Evolutionary conservation across 1,139 yeast genomes (phyloP).

Genomic region (Nadsonia commutata): DNA sequence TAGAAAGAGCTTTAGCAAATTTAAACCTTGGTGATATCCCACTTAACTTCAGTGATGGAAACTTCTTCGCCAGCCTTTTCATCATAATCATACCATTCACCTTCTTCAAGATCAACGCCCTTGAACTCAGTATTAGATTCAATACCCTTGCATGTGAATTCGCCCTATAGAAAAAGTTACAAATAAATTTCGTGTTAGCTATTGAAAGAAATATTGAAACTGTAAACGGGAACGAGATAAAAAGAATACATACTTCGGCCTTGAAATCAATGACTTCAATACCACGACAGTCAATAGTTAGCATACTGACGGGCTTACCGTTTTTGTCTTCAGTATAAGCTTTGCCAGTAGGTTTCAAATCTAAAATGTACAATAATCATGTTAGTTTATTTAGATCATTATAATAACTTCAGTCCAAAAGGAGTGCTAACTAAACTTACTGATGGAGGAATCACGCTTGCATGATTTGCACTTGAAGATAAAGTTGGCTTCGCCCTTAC

Average conservation of each 20-base stretch:
- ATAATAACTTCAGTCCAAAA: neutral
- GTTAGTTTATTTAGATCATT: conserved; percentile 4
- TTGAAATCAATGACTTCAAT: conserved; percentile 54
- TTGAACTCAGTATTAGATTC: conserved; percentile 38
- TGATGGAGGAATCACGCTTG: conserved; percentile 31
- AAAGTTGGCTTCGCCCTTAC: conserved; percentile 76
- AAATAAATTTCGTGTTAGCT: conserved; percentile 4
- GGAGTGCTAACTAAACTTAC: conserved; percentile 9
- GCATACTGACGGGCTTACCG: conserved; percentile 26
- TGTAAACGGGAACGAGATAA: conserved; percentile 2
- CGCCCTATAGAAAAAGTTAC: conserved; percentile 29
- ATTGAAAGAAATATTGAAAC: neutral
- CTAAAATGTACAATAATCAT: neutral
- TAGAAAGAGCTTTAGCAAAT: neutral
- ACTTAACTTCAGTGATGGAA: conserved; percentile 55
- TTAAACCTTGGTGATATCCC: conserved; percentile 31
- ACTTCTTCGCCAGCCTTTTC: conserved; percentile 74
- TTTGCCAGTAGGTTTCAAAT: neutral
- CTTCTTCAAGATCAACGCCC: conserved; percentile 61
- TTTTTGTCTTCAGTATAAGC: conserved; percentile 13
- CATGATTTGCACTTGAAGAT: conserved; percentile 65
- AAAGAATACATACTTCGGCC: conserved; percentile 29
- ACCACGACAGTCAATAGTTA: conserved; percentile 79
- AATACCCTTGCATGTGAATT: conserved; percentile 45
- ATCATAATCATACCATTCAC: conserved; percentile 93